Evolutionary conservation across 768 basidiomycete genomes (phyloP), one percentile per base, ranked within the genome.

Genomic region (Suillus luteus): DNA sequence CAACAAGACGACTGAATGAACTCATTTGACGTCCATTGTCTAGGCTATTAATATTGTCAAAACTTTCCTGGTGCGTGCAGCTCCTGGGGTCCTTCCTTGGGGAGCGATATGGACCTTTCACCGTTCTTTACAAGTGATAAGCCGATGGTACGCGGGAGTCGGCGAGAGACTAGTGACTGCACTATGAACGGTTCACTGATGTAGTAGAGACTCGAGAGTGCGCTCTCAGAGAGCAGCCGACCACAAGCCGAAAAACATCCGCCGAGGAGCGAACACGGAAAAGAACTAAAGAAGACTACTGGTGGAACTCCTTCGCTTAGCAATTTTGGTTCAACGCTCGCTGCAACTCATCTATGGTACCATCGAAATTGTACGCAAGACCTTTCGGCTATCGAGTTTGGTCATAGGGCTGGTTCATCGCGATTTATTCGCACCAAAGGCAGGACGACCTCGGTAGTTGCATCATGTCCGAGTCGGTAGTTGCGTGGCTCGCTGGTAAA

Each of bases 71-170:
- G 0, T n/a, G 11, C 33, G 60, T 82, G 60, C 62, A 89, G 91
- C 82, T 90, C 84, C 77, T 89, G 89, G n/a, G 80, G 73, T 77
- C 92, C 91, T 73, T 93, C 94, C 61, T 93, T 82, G 10, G 91
- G 22, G 87, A 15, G 93, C 92, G 67, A 95, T 93, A 77, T 95
- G 94, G 46, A 96, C 93, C 68, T 86, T 38, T 88, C 92, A 11
- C 94, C 94, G 69, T 95, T 95, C 76, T 89, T 85, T 1, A 89
- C 90, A 67, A 92, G 89, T 1, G 90, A 88, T 0, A 85, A 78
- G 27, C 94, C 92, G 69, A 95, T 93, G 35, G n/a, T 15, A 7
- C n/a, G 14, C 24, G 14, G 22, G 14, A 14, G 22, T 48, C 46
- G 12, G 14, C 22, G 48, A 49, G 22, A 31, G 38, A 40, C 5